Evolutionary conservation across 768 basidiomycete species (phyloP).

Genomic region (Tylopilus plumbeoviolaceoides): DNA sequence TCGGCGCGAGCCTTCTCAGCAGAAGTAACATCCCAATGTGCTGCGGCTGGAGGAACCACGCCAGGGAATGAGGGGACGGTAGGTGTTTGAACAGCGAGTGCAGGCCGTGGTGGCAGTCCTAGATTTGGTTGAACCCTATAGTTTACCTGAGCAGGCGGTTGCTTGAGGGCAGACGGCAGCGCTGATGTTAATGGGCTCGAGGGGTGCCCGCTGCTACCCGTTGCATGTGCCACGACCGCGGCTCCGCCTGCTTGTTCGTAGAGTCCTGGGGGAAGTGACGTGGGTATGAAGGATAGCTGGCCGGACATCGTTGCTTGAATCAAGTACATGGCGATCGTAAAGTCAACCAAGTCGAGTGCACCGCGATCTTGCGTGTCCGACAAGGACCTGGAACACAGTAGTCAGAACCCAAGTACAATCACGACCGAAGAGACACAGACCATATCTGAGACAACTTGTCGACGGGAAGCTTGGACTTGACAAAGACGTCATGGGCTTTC

Average conservation of each 20-base stretch:
- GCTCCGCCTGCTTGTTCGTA: slow-evolving; percentile 75
- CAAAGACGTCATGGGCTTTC: slow-evolving; percentile 84
- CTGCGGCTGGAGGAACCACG: slow-evolving; percentile 22
- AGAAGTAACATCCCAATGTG: slow-evolving; percentile 79
- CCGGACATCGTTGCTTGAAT: slow-evolving; percentile 91
- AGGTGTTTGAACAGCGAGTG: slow-evolving; percentile 17
- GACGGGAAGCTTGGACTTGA: slow-evolving; percentile 84
- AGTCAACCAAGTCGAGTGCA: slow-evolving; percentile 83
- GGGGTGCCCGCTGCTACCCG: slow-evolving; percentile 56
- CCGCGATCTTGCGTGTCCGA: slow-evolving; percentile 96
- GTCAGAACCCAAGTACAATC: neutral
- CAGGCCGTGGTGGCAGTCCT: slow-evolving; percentile 23
- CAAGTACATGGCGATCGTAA: slow-evolving; percentile 93
- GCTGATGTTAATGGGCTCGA: slow-evolving; percentile 50
- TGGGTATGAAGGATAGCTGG: slow-evolving; percentile 66
- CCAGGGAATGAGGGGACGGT: slow-evolving; percentile 28
- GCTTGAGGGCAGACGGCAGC: slow-evolving; percentile 48
- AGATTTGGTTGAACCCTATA: slow-evolving; percentile 38
- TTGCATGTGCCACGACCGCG: slow-evolving; percentile 45
- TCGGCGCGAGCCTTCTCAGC: slow-evolving; percentile 78
- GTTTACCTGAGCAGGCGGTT: slow-evolving; percentile 58
- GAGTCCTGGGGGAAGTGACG: slow-evolving; percentile 71
- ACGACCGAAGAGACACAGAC: slow-evolving; percentile 38
- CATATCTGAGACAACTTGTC: slow-evolving; percentile 93
- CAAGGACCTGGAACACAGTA: slow-evolving; percentile 58